These are phyloP conservation scores for Phytophthora cryptogea DNA, from an alignment of 352 stramenopile species.

Conservation along the genomic window DNA sequence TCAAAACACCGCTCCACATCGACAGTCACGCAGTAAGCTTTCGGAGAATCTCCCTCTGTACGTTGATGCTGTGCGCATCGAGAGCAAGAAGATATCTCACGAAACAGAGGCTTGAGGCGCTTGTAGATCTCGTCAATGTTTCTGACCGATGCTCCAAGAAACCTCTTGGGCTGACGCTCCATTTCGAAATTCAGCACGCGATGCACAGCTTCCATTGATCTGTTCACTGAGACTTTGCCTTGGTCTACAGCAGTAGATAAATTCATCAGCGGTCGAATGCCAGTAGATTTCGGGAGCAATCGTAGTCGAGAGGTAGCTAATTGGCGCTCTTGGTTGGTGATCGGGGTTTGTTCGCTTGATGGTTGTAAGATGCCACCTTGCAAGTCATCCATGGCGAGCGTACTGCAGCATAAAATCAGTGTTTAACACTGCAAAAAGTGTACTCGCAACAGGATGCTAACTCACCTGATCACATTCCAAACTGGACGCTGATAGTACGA, in stretches of 20 bases:
- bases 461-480: slow-evolving; percentile 63
- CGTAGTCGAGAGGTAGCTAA: slow-evolving; percentile 59
- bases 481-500: slow-evolving; percentile 69
- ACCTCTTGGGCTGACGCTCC: slow-evolving; percentile 46
- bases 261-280: slow-evolving; percentile 82
- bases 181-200: slow-evolving; percentile 67
- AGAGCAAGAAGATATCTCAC: slow-evolving; percentile 35
- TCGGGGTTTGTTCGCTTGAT: slow-evolving; percentile 10
- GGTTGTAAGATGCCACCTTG: slow-evolving; percentile 44
- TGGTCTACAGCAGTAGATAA: slow-evolving; percentile 44
- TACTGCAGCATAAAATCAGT: slow-evolving; percentile 28
- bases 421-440: slow-evolving; percentile 3
- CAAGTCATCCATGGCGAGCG: slow-evolving; percentile 55
- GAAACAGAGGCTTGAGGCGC: slow-evolving; percentile 52
- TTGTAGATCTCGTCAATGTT: slow-evolving; percentile 76
- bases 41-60: slow-evolving; percentile 7
- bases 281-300: slow-evolving; percentile 66
- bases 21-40: slow-evolving; percentile 65
- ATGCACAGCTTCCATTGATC: slow-evolving; percentile 60
- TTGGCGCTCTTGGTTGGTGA: slow-evolving; percentile 21
- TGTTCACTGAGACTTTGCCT: slow-evolving; percentile 57
- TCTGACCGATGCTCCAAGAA: slow-evolving; percentile 61
- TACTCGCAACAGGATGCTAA: neutral
- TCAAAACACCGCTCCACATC: slow-evolving; percentile 87
- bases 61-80: slow-evolving; percentile 30